Evolutionary conservation across 805 yeast genomes (phyloP), one percentile per base, ranked within the genome.

Genomic region (Priceomyces carsonii): DNA sequence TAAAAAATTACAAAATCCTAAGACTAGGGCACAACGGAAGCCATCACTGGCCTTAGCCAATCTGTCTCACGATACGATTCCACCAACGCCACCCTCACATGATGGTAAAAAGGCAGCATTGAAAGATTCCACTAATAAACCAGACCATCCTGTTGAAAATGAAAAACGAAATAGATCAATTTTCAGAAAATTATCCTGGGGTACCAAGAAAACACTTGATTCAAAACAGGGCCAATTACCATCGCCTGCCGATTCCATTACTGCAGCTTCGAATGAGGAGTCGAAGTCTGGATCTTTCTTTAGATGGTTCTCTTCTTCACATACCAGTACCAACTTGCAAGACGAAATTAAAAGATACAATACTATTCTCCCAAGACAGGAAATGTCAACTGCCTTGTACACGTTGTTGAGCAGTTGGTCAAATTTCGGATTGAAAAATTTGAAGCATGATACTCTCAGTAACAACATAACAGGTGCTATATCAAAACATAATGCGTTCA

Each of bases 371-470:
- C 65, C 73, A 8, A 63, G 64, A 39, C 72, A 64, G 18, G 87
- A 83, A 52, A 71, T 83, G 71, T 73, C 75, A 41, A 76, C 77
- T 28, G 87, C 88, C 3, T 61, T 84, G 47, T 72, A 66, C 52
- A 77, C 84, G 28, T 69, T 84, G 36, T 62, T 84, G 44, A 66
- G 59, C 29, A 78, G 82, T 12, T 84, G 93, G 93, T 72, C 77
- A 9, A 77, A 74, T 40, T 82, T 82, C 48, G 91, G 93, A 6
- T 59, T 84, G 48, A 76, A 73, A 45, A 71, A 77, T 40, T 67
- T 84, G 39, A 63, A 59, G 24, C 59, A 74, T 29, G 72, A 72
- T 45, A 63, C 67, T 14, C 57, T 63, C 3, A 55, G 63, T 5
- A 55, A 63, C 47, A 66, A 65, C 20, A 66, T 84, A 19, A 73